Conservation (phyloP, 345 rosid genomes). For the Eucalyptus curtisii region DNA sequence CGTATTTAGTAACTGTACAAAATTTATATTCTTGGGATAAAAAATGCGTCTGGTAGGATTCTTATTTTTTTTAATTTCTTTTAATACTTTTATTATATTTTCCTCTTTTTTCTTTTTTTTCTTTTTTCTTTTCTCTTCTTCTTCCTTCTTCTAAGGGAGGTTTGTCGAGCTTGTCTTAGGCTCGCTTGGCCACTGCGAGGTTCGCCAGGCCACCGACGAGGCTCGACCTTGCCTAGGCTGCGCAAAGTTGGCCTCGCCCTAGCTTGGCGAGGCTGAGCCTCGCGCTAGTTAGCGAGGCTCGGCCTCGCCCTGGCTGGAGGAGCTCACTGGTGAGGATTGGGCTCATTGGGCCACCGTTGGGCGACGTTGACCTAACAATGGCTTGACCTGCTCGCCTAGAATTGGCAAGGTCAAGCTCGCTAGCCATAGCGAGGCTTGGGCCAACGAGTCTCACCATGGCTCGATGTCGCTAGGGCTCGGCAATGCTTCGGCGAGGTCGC, state of each 20-base stretch:
- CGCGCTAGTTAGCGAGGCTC: accelerated
- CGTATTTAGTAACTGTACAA: accelerated
- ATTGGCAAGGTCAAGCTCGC: accelerated
- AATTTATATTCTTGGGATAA: accelerated
- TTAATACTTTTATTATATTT: too few relatives aligned
- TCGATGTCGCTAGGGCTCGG: accelerated
- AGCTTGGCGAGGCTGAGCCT: too few relatives aligned
- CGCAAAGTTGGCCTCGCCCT: accelerated
- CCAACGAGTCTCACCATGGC: too few relatives aligned
- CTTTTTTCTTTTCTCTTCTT: too few relatives aligned
- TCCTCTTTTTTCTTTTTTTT: too few relatives aligned
- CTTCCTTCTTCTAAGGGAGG: too few relatives aligned
- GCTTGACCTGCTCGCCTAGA: accelerated
- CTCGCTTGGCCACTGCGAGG: accelerated
- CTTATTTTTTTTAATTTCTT: too few relatives aligned
- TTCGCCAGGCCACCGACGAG: accelerated
- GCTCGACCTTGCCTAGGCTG: accelerated
- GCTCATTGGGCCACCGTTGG: accelerated
- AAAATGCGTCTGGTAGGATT: too few relatives aligned
- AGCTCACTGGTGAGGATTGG: too few relatives aligned
- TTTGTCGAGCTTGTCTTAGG: accelerated
- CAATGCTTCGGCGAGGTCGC: accelerated
- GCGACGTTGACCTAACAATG: accelerated
- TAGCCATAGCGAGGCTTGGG: accelerated
- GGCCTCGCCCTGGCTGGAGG: accelerated